Base-by-base conservation (phyloP, 192 early-diverging fungal species). In the Coemansia sp. region DNA sequence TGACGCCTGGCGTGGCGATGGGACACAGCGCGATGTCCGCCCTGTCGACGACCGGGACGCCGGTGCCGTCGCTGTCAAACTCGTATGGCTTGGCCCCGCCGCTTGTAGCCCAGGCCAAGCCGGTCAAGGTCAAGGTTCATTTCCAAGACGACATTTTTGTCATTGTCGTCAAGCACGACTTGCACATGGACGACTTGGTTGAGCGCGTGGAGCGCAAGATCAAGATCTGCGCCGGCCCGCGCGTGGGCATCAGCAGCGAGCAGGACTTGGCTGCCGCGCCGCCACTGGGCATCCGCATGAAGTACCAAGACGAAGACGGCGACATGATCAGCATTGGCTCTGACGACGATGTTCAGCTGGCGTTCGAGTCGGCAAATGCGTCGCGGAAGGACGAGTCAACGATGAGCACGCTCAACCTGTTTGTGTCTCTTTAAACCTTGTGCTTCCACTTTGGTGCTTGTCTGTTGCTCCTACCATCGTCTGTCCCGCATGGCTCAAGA, bases 221-320 rank as follows among this genome's bases (percentile, higher is more conserved):
- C 56, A 81, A 87, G 46, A 73, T 94, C 11, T 88, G 90, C 43
- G 85, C 81, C 29, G 84, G 81, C 23, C 79, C 77, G 27, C 80
- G 80, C 25, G 75, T 78, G 14, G 75, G 75, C n/a, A 61, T 80
- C 79, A 33, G 70, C 41, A 60, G 69, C 34, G 60, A 77, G 61
- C 56, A 54, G 4, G 68, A 81, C 21, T 57, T 65, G 36, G 51
- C 57, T n/a, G 49, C 61, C 21, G 73, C 60, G 45, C 80, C 65
- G 43, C 79, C 67, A 47, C 72, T 81, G 41, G 56, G 56, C 23
- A 78, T 87, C 62, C 81, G 83, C 38, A 85, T 98, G 51, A 82
- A 84, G 59, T 97, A 97, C 62, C 84, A 86, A 63, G 94, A 98
- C 60, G 93, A 97, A 68, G 94, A 95, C 60, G 89, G 90, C 34